phyloP scores from a whole-genome alignment of 768 basidiomycete species.

The Kwoniella botswanensis region DNA sequence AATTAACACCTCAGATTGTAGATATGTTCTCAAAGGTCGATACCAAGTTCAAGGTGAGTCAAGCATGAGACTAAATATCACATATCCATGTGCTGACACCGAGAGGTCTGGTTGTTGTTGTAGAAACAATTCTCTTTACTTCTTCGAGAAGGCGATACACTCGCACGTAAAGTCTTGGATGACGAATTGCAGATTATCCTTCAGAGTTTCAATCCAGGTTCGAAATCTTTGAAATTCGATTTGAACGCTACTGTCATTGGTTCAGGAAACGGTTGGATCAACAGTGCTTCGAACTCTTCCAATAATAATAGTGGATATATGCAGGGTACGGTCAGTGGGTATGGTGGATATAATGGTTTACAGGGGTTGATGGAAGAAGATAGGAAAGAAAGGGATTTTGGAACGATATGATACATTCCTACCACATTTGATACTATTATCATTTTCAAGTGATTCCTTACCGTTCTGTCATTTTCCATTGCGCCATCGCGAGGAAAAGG shows the following conservation, averaged over 20 bases:
- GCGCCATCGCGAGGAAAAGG: too few relatives aligned
- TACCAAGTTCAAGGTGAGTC: conserved; percentile 42
- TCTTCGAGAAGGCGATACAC: conserved; percentile 44
- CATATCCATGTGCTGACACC: background rate
- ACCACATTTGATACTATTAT: background rate
- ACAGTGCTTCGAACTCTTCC: background rate
- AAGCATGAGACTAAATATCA: background rate
- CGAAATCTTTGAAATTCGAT: conserved; percentile 42
- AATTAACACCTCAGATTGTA: conserved; percentile 38
- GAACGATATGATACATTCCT: conserved; percentile 15
- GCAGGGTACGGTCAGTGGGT: conserved; percentile 11
- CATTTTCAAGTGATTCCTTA: background rate
- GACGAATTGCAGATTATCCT: conserved; percentile 41
- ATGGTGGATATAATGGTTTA: conserved; percentile 3
- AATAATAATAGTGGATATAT: background rate
- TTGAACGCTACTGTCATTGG: conserved; percentile 9
- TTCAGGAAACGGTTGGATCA: conserved; percentile 14
- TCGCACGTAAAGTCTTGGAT: conserved; percentile 43
- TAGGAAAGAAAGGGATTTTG: conserved; percentile 24
- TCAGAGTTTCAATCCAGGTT: conserved; percentile 25
- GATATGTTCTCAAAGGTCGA: conserved; percentile 48
- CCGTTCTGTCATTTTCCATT: too few relatives aligned
- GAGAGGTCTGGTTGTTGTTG: background rate
- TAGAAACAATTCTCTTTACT: conserved; percentile 49
- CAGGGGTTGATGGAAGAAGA: conserved; percentile 19